These are phyloP conservation scores for Cryptosporidium baileyi DNA, from an alignment of 169 alveolate genomes.

Conservation along the genomic window DNA sequence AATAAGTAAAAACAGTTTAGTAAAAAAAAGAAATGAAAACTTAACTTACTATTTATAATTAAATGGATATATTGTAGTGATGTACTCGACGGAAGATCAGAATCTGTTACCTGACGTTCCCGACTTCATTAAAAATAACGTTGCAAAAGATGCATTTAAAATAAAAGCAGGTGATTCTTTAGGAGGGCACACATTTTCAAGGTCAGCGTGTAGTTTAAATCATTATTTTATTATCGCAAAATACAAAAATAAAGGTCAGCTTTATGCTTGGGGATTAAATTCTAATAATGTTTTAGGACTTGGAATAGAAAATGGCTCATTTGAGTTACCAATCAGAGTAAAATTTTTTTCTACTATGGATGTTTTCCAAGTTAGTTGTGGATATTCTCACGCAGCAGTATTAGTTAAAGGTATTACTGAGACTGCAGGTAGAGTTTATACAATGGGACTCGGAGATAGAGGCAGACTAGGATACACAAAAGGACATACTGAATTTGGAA, in stretches of 20 bases:
- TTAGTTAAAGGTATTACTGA: constrained; percentile 5
- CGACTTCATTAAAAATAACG: constrained; percentile 24
- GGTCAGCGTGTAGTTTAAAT: constrained; percentile 33
- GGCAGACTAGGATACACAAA: constrained; percentile 49
- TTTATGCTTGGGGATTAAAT: constrained; percentile 32
- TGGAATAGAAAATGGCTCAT: constrained; percentile 6
- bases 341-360: constrained; percentile 12
- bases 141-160: background rate
- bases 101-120: constrained; percentile 1
- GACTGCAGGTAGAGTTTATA: constrained; percentile 27
- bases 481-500: constrained; percentile 39
- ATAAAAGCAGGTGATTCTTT: constrained; percentile 5
- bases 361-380: constrained; percentile 53
- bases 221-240: constrained; percentile 38
- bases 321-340: constrained; percentile 38
- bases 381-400: constrained; percentile 41
- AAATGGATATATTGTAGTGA: too few species aligned
- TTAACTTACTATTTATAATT: too few species aligned
- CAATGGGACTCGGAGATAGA: constrained; percentile 57
- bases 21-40: too few species aligned
- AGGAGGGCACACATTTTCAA: constrained; percentile 37
- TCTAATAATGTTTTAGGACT: constrained; percentile 34
- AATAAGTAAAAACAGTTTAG: too few species aligned
- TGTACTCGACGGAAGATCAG: background rate
- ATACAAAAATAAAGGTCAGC: constrained; percentile 21